A percentile compares a stretch with the other conserved stretches of the same genome.
Conservation (phyloP, 305 asterid species). For the Plantago coronopus region DNA sequence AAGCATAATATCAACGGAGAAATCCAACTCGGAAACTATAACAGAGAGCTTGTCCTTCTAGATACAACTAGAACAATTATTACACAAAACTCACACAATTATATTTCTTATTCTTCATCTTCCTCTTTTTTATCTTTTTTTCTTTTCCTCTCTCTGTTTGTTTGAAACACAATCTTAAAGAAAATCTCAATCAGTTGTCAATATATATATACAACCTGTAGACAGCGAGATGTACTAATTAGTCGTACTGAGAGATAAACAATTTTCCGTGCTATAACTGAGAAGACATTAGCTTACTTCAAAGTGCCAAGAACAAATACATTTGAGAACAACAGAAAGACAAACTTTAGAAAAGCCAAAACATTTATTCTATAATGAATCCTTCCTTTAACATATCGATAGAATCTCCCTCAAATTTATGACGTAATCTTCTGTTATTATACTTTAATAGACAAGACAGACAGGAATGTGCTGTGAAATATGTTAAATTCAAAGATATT, state of each 20-base stretch:
- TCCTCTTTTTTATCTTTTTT: no score
- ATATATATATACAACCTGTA: not conserved
- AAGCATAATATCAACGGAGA: not conserved
- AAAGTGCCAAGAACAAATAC: not conserved
- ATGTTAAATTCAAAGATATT: not conserved
- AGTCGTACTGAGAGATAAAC: not conserved
- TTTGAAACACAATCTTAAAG: not conserved
- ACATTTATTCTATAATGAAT: not conserved
- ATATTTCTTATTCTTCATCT: no score
- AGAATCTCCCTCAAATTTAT: not conserved
- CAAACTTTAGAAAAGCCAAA: not conserved
- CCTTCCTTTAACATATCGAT: not conserved
- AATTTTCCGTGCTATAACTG: not conserved
- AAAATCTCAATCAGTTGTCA: not conserved
- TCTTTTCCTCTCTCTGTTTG: not conserved
- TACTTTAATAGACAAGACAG: not conserved
- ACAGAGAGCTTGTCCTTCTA: not conserved
- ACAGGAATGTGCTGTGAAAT: slow-evolving; percentile 23
- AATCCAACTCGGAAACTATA: not conserved
- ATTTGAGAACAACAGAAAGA: not conserved
- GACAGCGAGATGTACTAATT: not conserved
- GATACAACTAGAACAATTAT: not conserved
- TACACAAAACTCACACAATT: not conserved
- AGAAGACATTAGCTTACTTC: not conserved
- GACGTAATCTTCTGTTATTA: not conserved